Evolutionary conservation across 2,329 filamentous ascomycete genomes (phyloP), one percentile per base, ranked within the genome.

Genomic region (Diaporthe batatas): DNA sequence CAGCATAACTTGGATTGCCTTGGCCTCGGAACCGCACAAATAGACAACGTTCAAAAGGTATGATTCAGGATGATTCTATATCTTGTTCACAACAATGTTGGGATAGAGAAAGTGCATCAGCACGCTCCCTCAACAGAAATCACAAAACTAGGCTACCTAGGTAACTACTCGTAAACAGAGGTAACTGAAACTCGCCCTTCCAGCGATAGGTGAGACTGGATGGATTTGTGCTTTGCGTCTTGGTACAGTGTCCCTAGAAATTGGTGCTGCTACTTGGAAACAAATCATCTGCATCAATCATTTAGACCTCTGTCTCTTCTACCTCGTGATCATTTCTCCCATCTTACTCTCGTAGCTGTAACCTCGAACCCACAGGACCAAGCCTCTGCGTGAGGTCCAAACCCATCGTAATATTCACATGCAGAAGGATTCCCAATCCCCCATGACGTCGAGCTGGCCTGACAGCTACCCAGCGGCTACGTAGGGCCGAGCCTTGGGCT

Each of bases 361-460:
- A 8, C n/a, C n/a, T n/a, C n/a, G n/a, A n/a, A n/a, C 29, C 29
- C 12, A 7, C 44, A n/a, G 5, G 7, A 10, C 44, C 6, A 47
- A 47, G 18, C 42, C 42, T n/a, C 36, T 25, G 62, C 62, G 53
- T 36, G n/a, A 53, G 39, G 5, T 36, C 14, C 39, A 70, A 62
- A 14, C n/a, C 10, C n/a, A 12, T 10, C 18, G 42, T 11, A 32
- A 42, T 42, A 42, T 42, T 53, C 29, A 62, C 29, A 70, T 62
- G 68, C 68, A 62, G 44, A 42, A 44, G 44, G 23, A 58, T 49
- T 12, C 16, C 16, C 25, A 2, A 18, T 65, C 18, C 62, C 23
- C 34, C 68, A 70, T 62, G 68, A 70, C 68, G 68, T 70, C 57
- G 68, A 70, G 34, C 55, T 54, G 55, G 34, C 55, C 68, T 34